Evolutionary conservation across 1,284 basidiomycete species (phyloP).

Genomic region (Microbotryum lychnidis-dioicae): DNA sequence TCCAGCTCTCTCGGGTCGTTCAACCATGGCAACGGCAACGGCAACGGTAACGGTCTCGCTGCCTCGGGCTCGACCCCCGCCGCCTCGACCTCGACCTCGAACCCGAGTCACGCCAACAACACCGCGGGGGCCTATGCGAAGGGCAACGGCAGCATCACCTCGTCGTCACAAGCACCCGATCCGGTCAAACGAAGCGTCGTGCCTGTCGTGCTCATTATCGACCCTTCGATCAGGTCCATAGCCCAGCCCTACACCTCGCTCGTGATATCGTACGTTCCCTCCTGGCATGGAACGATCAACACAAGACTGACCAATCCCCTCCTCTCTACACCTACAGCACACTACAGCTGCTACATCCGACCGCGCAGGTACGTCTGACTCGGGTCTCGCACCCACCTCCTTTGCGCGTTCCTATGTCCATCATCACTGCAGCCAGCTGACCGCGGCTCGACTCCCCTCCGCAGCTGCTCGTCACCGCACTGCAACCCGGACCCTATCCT

Average conservation of each 20-base stretch:
- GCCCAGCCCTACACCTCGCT: conserved; percentile 10
- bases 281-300: no score
- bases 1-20: no score
- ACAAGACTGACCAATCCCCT: no score
- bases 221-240: conserved; percentile 2
- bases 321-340: conserved; percentile 3
- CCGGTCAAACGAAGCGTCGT: conserved; percentile 12
- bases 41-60: no score
- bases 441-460: no score
- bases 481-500: conserved; percentile 18
- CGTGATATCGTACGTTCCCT: conserved; percentile 15
- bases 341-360: conserved; percentile 15
- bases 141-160: background rate
- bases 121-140: background rate
- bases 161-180: no score
- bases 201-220: conserved; percentile 25
- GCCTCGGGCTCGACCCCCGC: background rate
- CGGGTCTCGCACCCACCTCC: background rate
- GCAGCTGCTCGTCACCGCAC: conserved; percentile 24
- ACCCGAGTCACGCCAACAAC: background rate
- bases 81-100: background rate
- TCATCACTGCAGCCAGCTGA: background rate
- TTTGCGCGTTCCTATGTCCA: background rate
- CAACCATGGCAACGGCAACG: no score
- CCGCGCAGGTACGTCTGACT: conserved; percentile 6